These are phyloP conservation scores for Penicillium cinerascens DNA, from an alignment of 495 filamentous ascomycete species.

Conservation along the genomic window DNA sequence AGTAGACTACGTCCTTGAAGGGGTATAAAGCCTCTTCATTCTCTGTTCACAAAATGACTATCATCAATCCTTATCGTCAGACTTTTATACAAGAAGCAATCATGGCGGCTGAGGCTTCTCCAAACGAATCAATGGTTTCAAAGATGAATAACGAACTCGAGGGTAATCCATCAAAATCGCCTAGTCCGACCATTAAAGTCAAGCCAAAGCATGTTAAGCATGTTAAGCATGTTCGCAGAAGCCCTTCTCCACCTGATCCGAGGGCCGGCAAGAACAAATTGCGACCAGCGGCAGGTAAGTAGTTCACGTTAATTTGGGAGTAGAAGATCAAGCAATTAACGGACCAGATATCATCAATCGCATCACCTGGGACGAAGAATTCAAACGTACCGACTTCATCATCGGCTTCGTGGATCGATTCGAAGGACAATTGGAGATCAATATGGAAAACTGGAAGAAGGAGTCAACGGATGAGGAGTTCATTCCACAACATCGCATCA, in stretches of 20 bases:
- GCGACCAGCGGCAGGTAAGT: conserved; percentile 18
- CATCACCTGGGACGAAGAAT: conserved; percentile 63
- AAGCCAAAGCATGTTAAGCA: neutral
- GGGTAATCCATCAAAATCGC: neutral
- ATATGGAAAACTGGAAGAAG: conserved; percentile 63
- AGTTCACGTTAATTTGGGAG: neutral
- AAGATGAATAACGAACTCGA: neutral
- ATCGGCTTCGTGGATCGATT: conserved; percentile 78
- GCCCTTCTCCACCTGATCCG: neutral
- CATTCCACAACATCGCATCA: conserved; percentile 75
- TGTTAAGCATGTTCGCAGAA: neutral
- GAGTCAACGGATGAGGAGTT: conserved; percentile 82
- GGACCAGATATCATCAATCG: conserved; percentile 63
- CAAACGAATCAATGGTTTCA: neutral
- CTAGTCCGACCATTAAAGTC: neutral
- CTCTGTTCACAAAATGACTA: neutral
- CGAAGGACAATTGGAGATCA: conserved; percentile 58
- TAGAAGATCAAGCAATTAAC: neutral
- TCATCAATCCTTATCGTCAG: neutral
- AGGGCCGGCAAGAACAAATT: conserved; percentile 16
- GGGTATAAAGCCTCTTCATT: neutral
- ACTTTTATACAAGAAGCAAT: neutral
- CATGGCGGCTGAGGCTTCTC: neutral
- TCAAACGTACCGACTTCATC: conserved; percentile 61
- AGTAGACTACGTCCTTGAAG: neutral